phyloP scores from a whole-genome alignment of 2,329 filamentous ascomycete species.

The Pyrenophora graminea region DNA sequence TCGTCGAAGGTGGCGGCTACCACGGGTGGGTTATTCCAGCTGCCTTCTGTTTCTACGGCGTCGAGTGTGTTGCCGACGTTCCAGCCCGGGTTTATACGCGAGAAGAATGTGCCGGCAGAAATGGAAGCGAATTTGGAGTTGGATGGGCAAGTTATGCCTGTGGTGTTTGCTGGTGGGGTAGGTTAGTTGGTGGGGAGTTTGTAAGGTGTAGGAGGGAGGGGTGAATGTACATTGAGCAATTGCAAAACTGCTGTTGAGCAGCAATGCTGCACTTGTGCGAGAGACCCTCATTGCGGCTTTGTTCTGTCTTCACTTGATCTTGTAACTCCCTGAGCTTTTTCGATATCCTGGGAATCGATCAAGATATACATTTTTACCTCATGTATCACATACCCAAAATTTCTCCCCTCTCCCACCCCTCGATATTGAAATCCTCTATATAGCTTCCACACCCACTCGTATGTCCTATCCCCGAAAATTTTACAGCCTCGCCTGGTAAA shows the following conservation, averaged over 20 bases:
- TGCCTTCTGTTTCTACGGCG: slow-evolving; percentile 59
- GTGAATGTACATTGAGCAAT: slow-evolving; percentile 16
- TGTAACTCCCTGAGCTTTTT: too few species aligned
- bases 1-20: slow-evolving; percentile 56
- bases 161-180: slow-evolving; percentile 16
- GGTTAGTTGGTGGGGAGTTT: neutral
- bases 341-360: neutral
- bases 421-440: slow-evolving; percentile 6
- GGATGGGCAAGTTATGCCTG: slow-evolving; percentile 41
- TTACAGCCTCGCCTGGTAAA: slow-evolving; percentile 1
- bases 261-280: slow-evolving; percentile 7
- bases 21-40: slow-evolving; percentile 63
- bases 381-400: neutral
- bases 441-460: neutral
- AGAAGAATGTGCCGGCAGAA: slow-evolving; percentile 54
- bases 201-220: too few species aligned
- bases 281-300: slow-evolving; percentile 5
- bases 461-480: neutral
- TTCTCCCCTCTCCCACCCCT: neutral
- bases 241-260: slow-evolving; percentile 21
- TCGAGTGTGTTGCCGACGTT: slow-evolving; percentile 66
- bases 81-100: slow-evolving; percentile 60
- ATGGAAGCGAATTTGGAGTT: slow-evolving; percentile 52
- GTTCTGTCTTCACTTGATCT: too few species aligned
- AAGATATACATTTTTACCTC: slow-evolving; percentile 4